Conservation (phyloP, 257 asterid species). For the Rauvolfia tetraphylla region DNA sequence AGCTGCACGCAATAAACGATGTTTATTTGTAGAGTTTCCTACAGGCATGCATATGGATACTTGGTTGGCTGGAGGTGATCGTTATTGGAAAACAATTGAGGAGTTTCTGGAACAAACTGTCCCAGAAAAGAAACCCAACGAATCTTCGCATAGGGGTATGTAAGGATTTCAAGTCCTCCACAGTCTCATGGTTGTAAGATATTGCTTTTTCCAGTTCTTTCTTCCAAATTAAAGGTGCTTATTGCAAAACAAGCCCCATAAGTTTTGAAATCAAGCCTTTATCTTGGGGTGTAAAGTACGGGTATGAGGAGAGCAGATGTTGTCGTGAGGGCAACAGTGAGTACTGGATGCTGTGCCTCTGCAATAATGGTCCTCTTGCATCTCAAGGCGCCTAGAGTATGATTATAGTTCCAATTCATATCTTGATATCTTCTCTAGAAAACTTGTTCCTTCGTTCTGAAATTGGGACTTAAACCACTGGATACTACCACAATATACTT, state of each 20-base stretch:
- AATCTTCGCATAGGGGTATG: conserved; percentile 50
- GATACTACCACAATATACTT: neutral
- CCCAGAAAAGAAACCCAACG: conserved; percentile 40
- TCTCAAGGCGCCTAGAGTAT: neutral
- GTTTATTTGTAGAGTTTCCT: conserved; percentile 76
- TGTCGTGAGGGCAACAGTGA: neutral
- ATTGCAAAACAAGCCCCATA: conserved; percentile 1
- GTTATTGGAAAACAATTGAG: conserved; percentile 76
- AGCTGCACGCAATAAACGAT: conserved; percentile 68
- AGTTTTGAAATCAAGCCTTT: neutral
- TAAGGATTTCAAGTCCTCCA: conserved; percentile 10
- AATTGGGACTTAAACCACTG: neutral
- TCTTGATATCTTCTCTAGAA: neutral
- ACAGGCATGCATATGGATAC: conserved; percentile 99
- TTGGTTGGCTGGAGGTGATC: conserved; percentile 90
- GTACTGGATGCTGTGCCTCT: neutral
- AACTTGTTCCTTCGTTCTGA: neutral
- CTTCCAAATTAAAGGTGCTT: conserved; percentile 8
- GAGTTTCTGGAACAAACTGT: conserved; percentile 58
- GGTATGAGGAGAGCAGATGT: neutral
- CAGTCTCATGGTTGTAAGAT: neutral
- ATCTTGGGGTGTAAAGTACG: neutral
- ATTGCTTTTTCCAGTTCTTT: neutral
- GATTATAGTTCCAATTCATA: neutral
- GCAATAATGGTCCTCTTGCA: neutral